A percentile compares a stretch with the other conserved stretches of the same genome.
Evolutionary conservation across 169 alveolate genomes (phyloP).

Genomic region (Ichthyophthirius multifiliis): DNA sequence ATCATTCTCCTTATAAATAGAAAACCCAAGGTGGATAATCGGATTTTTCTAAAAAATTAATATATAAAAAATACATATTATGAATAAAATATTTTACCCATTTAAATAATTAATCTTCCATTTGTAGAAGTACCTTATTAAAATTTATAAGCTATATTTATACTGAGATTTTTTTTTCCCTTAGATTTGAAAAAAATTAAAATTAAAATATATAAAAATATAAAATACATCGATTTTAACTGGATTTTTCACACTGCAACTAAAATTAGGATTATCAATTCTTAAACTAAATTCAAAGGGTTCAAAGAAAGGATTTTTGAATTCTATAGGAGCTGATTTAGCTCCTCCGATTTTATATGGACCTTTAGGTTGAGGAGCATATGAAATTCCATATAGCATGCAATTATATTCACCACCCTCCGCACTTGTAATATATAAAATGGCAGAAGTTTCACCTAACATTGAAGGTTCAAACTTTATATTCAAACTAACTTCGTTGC

Average conservation of each 20-base stretch:
- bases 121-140: constrained; percentile 52
- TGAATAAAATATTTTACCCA: constrained; percentile 31
- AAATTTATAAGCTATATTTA: constrained; percentile 57
- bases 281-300: constrained; percentile 81
- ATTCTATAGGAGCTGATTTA: constrained; percentile 75
- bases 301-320: constrained; percentile 87
- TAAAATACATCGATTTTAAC: constrained; percentile 71
- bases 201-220: background rate
- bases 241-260: constrained; percentile 78
- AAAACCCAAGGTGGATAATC: constrained; percentile 47
- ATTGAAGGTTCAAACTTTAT: constrained; percentile 84
- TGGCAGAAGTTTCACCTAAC: constrained; percentile 77
- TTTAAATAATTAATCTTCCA: constrained; percentile 70
- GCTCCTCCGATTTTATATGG: constrained; percentile 69
- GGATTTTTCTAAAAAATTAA: background rate
- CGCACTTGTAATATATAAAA: constrained; percentile 70
- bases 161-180: constrained; percentile 52
- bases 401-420: constrained; percentile 90
- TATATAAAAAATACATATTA: background rate
- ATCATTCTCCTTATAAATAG: constrained; percentile 62
- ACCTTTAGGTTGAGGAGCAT: constrained; percentile 86
- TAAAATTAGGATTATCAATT: constrained; percentile 86
- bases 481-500: constrained; percentile 70
- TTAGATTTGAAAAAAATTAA: background rate
- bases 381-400: constrained; percentile 73